Conservation (phyloP, 352 stramenopile species). For the Globisporangium canariense region DNA sequence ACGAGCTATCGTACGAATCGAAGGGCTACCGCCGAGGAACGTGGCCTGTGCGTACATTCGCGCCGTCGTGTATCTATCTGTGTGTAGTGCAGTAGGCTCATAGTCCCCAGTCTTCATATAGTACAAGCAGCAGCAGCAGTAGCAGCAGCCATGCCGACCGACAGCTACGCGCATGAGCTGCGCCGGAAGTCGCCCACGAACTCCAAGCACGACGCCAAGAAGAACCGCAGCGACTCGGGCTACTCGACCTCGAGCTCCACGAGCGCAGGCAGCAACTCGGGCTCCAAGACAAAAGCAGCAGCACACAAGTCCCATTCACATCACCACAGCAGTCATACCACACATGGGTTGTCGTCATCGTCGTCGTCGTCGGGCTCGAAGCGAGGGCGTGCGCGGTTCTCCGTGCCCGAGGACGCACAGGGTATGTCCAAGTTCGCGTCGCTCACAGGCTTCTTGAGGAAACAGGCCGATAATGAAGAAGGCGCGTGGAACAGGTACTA, state of each 20-base stretch:
- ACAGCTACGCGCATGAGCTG: constrained; percentile 10
- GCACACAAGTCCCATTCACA: constrained; percentile 6
- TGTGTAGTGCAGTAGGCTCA: not conserved
- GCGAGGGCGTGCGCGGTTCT: constrained; percentile 55
- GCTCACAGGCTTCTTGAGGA: constrained; percentile 59
- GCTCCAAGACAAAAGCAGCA: not conserved
- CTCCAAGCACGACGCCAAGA: not conserved
- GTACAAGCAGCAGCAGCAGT: not conserved
- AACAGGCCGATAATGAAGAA: constrained; percentile 78
- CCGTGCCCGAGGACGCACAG: constrained; percentile 39
- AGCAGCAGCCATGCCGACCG: constrained; percentile 6
- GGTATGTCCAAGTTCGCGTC: constrained; percentile 44
- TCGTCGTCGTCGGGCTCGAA: constrained; percentile 24
- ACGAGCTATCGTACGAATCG: constrained; percentile 2
- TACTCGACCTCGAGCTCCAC: constrained; percentile 9
- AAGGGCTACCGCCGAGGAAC: not conserved
- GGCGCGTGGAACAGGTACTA: constrained; percentile 80
- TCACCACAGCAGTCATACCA: not conserved
- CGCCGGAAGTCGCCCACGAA: not conserved
- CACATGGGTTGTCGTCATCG: not conserved
- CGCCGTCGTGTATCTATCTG: not conserved
- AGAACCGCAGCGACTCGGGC: constrained; percentile 5
- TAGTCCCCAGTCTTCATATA: not conserved
- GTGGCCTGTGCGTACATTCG: not conserved
- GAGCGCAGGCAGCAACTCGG: constrained; percentile 5